Percentiles rank a stretch among this genome's conserved stretches.
Evolutionary conservation across 2,329 filamentous ascomycete genomes (phyloP).

Genomic region (Clonostachys sp.): DNA sequence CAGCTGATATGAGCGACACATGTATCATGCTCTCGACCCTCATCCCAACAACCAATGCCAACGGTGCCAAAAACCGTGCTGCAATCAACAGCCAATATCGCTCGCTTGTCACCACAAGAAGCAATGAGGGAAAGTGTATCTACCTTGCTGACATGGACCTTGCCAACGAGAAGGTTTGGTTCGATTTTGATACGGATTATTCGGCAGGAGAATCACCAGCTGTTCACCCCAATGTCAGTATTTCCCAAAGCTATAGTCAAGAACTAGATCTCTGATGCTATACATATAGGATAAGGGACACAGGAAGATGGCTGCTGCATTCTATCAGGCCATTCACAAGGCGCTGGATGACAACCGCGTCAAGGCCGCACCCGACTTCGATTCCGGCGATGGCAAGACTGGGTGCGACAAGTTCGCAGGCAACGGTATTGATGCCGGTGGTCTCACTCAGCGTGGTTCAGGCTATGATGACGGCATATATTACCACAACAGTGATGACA

Average conservation of each 20-base stretch:
- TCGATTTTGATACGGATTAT: too few species aligned
- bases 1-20: constrained; percentile 5
- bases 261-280: background rate
- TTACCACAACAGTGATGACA: constrained; percentile 9
- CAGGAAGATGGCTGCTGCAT: background rate
- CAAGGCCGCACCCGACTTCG: too few species aligned
- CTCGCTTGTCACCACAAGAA: background rate
- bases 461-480: constrained; percentile 21
- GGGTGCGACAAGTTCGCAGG: constrained; percentile 8
- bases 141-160: background rate
- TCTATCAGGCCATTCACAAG: background rate
- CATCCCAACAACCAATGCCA: constrained; percentile 7
- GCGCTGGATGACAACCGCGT: background rate
- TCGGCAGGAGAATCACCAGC: too few species aligned
- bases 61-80: background rate
- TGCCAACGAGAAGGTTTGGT: too few species aligned
- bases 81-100: background rate
- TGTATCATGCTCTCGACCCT: constrained; percentile 32
- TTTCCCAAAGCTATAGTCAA: too few species aligned
- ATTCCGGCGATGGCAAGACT: too few species aligned
- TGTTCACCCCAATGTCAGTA: background rate
- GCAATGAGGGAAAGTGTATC: background rate
- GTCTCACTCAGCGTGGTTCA: constrained; percentile 16
- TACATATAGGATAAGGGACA: background rate
- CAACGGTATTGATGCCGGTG: constrained; percentile 10